phyloP scores from a whole-genome alignment of 768 basidiomycete species.

The Suillus discolor region DNA sequence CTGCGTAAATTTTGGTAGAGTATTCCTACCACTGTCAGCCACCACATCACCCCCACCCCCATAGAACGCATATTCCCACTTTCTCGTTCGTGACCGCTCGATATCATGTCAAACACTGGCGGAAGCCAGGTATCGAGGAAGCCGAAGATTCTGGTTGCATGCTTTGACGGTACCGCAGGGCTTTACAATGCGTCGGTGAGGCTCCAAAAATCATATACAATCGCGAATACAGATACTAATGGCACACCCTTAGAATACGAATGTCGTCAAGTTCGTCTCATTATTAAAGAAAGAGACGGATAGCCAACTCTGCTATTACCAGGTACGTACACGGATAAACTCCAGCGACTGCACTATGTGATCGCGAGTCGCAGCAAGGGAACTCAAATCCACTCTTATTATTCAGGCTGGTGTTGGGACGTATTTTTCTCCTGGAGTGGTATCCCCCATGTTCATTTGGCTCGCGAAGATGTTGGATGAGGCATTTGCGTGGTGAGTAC shows the following conservation, averaged over 20 bases:
- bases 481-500: constrained; percentile 69
- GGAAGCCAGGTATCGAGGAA: constrained; percentile 8
- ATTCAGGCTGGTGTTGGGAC: constrained; percentile 48
- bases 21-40: neutral
- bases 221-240: neutral
- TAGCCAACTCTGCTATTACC: constrained; percentile 69
- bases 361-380: neutral
- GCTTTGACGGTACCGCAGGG: constrained; percentile 69
- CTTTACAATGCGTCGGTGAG: constrained; percentile 53
- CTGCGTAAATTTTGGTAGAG: neutral
- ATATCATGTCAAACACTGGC: constrained; percentile 21
- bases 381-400: neutral
- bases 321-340: constrained; percentile 41
- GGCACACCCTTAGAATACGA: constrained; percentile 52
- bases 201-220: neutral
- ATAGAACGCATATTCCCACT: neutral
- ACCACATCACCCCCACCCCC: neutral
- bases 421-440: constrained; percentile 64
- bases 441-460: constrained; percentile 61
- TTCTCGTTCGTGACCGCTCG: neutral
- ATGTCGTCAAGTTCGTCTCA: constrained; percentile 70
- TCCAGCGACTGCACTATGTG: neutral
- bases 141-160: constrained; percentile 56
- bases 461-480: constrained; percentile 63
- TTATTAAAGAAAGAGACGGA: constrained; percentile 65